A percentile compares a stretch with the other conserved stretches of the same genome.
These are phyloP conservation scores for Ambrosia artemisiifolia DNA, from an alignment of 129 eudicot species.

Conservation along the genomic window DNA sequence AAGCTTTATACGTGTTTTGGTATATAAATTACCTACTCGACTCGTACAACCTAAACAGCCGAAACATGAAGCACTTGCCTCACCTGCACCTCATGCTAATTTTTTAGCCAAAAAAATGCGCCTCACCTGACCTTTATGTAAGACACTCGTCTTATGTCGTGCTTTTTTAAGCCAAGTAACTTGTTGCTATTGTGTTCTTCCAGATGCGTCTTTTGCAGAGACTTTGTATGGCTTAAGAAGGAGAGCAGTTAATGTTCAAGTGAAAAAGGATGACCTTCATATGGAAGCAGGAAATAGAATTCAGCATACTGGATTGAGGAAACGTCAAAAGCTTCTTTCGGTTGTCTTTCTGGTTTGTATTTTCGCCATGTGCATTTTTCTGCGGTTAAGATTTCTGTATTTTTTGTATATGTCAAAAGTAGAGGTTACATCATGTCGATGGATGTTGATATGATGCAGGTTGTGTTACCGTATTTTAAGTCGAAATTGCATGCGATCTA, in stretches of 20 bases:
- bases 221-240: constrained; percentile 93
- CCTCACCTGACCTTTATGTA: too few species aligned
- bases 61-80: too few species aligned
- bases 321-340: constrained; percentile 85
- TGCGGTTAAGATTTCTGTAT: background rate
- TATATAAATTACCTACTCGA: too few species aligned
- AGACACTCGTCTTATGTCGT: too few species aligned
- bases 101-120: too few species aligned
- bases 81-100: too few species aligned
- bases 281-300: constrained; percentile 42
- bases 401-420: background rate
- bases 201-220: constrained; percentile 97
- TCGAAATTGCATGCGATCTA: constrained; percentile 83
- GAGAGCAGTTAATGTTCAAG: constrained; percentile 57
- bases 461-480: constrained; percentile 87
- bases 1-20: too few species aligned
- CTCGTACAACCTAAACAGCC: too few species aligned
- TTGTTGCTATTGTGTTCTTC: constrained; percentile 25
- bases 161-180: background rate
- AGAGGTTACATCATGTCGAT: background rate
- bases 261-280: constrained; percentile 41
- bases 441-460: constrained; percentile 46
- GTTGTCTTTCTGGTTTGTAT: constrained; percentile 80
- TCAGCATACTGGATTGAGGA: constrained; percentile 60
- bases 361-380: background rate